phyloP scores from a whole-genome alignment of 768 basidiomycete genomes.

The Lentinula sp. region DNA sequence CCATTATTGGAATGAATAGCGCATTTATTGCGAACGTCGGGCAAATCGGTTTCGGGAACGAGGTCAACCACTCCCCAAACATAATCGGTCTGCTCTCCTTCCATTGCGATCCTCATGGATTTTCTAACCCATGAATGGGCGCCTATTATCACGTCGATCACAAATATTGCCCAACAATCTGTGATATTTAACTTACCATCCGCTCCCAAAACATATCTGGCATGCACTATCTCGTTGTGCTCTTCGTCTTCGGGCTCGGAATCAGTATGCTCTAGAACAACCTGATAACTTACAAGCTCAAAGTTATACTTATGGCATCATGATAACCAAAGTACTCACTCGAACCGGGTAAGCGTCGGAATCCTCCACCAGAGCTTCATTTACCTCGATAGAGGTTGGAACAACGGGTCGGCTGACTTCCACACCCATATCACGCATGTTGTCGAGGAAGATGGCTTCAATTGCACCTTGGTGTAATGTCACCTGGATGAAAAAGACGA shows the following conservation, averaged over 20 bases:
- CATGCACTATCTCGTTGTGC: slow-evolving; percentile 51
- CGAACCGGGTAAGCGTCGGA: slow-evolving; percentile 26
- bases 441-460: slow-evolving; percentile 52
- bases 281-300: slow-evolving; percentile 19
- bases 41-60: slow-evolving; percentile 67
- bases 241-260: slow-evolving; percentile 14
- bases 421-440: slow-evolving; percentile 40
- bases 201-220: slow-evolving; percentile 72
- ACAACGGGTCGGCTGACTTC: slow-evolving; percentile 44
- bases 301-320: background rate
- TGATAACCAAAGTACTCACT: slow-evolving; percentile 18
- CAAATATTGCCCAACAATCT: too few species aligned
- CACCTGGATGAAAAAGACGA: slow-evolving; percentile 23
- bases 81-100: slow-evolving; percentile 72
- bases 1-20: slow-evolving; percentile 67
- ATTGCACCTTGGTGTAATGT: slow-evolving; percentile 63
- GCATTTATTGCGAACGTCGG: slow-evolving; percentile 62
- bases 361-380: slow-evolving; percentile 22
- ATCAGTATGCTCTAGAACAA: slow-evolving; percentile 37
- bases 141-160: slow-evolving; percentile 38
- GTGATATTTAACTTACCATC: slow-evolving; percentile 47
- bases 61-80: slow-evolving; percentile 83
- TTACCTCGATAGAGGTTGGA: slow-evolving; percentile 43
- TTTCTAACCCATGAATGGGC: slow-evolving; percentile 85
- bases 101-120: slow-evolving; percentile 56